Evolutionary conservation across 1,284 basidiomycete species (phyloP), one percentile per base, ranked within the genome.

Genomic region (Malassezia japonica): DNA sequence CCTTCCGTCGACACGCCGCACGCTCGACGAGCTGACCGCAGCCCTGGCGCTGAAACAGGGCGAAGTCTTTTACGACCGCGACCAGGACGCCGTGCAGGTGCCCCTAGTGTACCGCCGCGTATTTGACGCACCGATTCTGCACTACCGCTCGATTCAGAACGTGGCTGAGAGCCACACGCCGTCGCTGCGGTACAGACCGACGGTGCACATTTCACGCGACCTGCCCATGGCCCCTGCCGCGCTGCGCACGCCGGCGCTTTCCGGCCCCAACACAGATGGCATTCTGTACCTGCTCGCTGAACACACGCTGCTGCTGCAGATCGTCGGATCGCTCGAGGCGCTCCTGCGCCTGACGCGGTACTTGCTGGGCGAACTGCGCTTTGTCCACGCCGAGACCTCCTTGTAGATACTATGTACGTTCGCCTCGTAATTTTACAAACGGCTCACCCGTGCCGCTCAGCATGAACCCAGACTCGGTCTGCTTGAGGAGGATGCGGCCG

Each of bases 1-100:
- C 42, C 60, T 78, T 0, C 77, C 77, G 4, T 73, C 72, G 0
- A 74, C 77, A 0, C 65, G 74, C 2, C 57, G 72, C 4, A 73
- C 76, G 6, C 48, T 70, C 0, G 51, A 58, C 9, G 64, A 62
- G 16, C 56, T 67, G 9, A 66, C 64, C 2, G 38, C 48, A 23
- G 64, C 65, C 0, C 56, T 67, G 6, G 59, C 60, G 0, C 47
- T 59, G 33, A 56, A 58, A 36, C 43, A 47, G 24, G 38, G 41
- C 18, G 48, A 49, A 29, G 18, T 50, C 5, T 24, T 43, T 18
- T 18, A 35, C 47, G 34, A 25, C 23, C 31, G 42, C 16, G 18
- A 9, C 16, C 40, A 42, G 16, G 16, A 34, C 16, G 20, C 32
- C 5, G 40, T 32, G 43, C 23, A 38, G 43, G 2, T 44, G 20